Evolutionary conservation across 176 grass and related monocot genomes (phyloP), one percentile per base, ranked within the genome.

Genomic region (Bothriochloa decipiens): DNA sequence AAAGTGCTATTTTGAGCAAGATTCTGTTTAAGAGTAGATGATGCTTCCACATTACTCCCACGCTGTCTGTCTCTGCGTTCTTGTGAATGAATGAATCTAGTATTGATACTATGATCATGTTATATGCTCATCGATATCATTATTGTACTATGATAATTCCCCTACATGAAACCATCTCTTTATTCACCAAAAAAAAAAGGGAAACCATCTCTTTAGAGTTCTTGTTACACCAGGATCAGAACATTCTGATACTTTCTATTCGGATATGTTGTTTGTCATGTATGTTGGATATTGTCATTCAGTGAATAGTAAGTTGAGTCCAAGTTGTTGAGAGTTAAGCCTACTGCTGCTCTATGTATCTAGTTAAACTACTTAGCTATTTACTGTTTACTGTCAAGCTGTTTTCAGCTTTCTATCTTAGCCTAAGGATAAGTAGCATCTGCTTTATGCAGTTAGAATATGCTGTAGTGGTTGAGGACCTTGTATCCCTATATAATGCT

Each of bases 1-100:
- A 55, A 87, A 91, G 40, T 76, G 43, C 41, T 90, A 79, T 25
- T 81, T 70, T 27, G 65, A 53, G 69, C 45, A 75, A 76, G 32
- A 25, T 75, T 63, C 27, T 60, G 47, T 65, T 63, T 81, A 7
- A 57, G 41, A 64, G 14, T 72, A 26, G 47, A 71, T 45, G 18
- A 22, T 20, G 0, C 29, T 72, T 86, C 53, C 39, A 37, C 66
- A 37, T 35, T 86, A 40, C 70, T 43, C 5, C 2, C 53, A 79
- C 1, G 9, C 1, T 62, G 0, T 47, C 18, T 79, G 20, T 71
- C 77, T 75, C 29, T 46, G 65, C 33, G 32, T 80, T 80, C 17
- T 75, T 75, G 39, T 52, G 49, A 52, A 20, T n/a, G 53, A 58
- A 58, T 58, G 68, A 14, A 50, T 83, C 27, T 47, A 58, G 15